Evolutionary conservation across 345 rosid species (phyloP), one percentile per base, ranked within the genome.

Genomic region (Eutrema japonicum): DNA sequence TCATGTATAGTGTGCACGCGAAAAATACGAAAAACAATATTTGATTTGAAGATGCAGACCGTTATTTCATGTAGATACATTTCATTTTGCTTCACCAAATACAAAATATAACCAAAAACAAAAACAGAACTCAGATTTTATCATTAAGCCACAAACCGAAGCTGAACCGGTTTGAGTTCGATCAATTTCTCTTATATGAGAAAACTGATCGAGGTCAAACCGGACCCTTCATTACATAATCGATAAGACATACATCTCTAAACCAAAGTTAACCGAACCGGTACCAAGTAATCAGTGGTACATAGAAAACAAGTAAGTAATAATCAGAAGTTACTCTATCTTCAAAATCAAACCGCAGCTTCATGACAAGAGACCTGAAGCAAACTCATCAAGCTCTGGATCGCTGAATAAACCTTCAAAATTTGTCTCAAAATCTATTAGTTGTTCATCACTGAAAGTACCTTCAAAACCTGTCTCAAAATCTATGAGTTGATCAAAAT

Each of bases 1-100:
- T 56, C 42, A 62, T 72, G 70, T 72, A 43, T 32, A 42, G 42
- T 52, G 69, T 72, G n/a, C 29, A 49, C 5, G 59, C 58, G 10
- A 53, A 35, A 29, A 53, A 13, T 12, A 53, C 38, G 22, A 18
- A 52, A 38, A 14, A n/a, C n/a, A 0, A 42, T 54, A 11, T 35
- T 42, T 42, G 52, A 68, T 46, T 30, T 49, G 36, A 5, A 33
- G 30, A 8, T 5, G 36, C 62, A n/a, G 3, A 14, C 6, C 7
- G 29, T 22, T 7, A 32, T 46, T 14, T 64, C 14, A 46, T 47
- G 30, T 47, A 14, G 1, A 32, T 14, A 33, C 4, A 16, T 6
- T 14, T 33, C 2, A 6, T 64, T 30, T 45, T 30, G n/a, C 32
- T 56, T 35, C 41, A 53, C 48, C 2, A 58, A 64, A 46, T 16